Evolutionary conservation across 2,329 filamentous ascomycete species (phyloP), one percentile per base, ranked within the genome.

Genomic region (Fonsecaea erecta): DNA sequence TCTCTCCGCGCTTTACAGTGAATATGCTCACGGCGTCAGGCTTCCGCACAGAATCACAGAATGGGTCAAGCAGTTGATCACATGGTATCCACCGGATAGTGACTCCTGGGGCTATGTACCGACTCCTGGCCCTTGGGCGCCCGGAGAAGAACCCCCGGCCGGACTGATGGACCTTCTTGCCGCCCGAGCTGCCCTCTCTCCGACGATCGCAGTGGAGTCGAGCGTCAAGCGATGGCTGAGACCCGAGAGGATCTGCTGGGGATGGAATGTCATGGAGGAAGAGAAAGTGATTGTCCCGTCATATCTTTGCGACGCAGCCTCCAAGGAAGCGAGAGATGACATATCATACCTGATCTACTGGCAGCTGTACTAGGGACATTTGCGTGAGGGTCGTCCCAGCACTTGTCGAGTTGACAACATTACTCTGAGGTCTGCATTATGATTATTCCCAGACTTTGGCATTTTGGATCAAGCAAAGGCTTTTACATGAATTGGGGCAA

Each of bases 211-310:
- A 8, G 58, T 56, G 8, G 68, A 66, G 12, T 66, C 60, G 18
- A 60, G 32, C 24, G 21, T 63, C 40, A 68, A 70, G 28, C 61
- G 64, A 18, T 71, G 68, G 68, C 58, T 71, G 52, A 58, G 60
- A 28, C 69, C 69, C 35, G 59, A 69, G 35, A 64, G 64, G 34
- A 57, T 81, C 53, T 76, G 78, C 52, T 81, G 80, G 79, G 76
- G 77, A 26, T 80, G 78, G 75, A 75, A 76, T 64, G 73, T 79
- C 51, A 73, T 74, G 46, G 75, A 79, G 56, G 75, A 79, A 46
- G 79, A 81, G 53, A 64, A 56, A 12, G 65, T 72, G 2, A 43
- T 52, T 52, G 62, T 72, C 8, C 69, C 70, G 3, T 57, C 62
- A 14, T 60, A 51, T 52, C 46, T 70, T 26, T n/a, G 59, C 48